Evolutionary conservation across 1,284 basidiomycete species (phyloP).

Genomic region (Lignosus rhinocerotis): DNA sequence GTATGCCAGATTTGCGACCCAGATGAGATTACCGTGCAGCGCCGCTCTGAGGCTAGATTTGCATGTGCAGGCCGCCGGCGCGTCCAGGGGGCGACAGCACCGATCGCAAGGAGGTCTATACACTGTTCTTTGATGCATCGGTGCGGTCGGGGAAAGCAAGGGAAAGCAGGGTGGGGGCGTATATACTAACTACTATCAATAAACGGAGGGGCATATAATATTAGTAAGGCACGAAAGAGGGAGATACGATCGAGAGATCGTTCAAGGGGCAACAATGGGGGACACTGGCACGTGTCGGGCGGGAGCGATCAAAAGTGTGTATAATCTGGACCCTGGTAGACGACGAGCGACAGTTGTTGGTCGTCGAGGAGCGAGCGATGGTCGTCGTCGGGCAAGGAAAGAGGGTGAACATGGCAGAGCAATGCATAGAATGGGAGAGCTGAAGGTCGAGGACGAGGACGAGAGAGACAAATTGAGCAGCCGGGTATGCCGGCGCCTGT

Average conservation of each 20-base stretch:
- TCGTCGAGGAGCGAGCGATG: not conserved
- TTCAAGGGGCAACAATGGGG: not conserved
- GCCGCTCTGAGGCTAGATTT: too few species aligned
- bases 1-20: too few species aligned
- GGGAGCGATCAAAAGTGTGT: slow-evolving; percentile 5
- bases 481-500: not conserved
- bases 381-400: not conserved
- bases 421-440: too few species aligned
- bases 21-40: too few species aligned
- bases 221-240: not conserved
- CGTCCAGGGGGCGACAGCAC: not conserved
- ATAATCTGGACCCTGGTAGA: not conserved
- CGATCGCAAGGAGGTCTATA: not conserved
- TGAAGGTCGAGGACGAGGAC: too few species aligned
- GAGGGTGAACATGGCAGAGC: too few species aligned
- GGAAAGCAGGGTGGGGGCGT: not conserved
- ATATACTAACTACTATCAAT: too few species aligned
- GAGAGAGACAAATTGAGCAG: not conserved
- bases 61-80: not conserved
- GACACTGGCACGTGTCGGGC: slow-evolving; percentile 1
- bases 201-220: too few species aligned
- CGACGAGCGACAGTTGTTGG: not conserved
- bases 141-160: not conserved
- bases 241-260: slow-evolving; percentile 1
- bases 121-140: not conserved